A percentile compares a stretch with the other conserved stretches of the same genome.
Evolutionary conservation across 495 filamentous ascomycete genomes (phyloP).

Genomic region (Talaromyces trachyspermus): DNA sequence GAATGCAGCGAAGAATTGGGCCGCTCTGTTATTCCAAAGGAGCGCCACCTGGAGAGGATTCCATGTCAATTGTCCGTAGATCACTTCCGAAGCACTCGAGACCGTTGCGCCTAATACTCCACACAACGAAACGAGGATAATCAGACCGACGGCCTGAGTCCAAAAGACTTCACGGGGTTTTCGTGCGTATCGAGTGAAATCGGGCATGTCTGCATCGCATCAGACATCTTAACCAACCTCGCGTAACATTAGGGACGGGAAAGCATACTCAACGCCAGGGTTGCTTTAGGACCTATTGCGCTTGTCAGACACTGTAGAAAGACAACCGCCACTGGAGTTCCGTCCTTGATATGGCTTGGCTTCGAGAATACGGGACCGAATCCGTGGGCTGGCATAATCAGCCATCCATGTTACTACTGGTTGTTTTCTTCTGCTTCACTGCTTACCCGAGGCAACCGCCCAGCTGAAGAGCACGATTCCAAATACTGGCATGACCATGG

Average conservation of each 20-base stretch:
- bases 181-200: slow-evolving; percentile 54
- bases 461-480: slow-evolving; percentile 48
- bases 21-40: slow-evolving; percentile 45
- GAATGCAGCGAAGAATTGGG: slow-evolving; percentile 47
- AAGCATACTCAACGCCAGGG: not conserved
- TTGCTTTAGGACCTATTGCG: slow-evolving; percentile 15
- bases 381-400: slow-evolving; percentile 27
- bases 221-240: not conserved
- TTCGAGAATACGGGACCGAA: slow-evolving; percentile 26
- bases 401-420: not conserved
- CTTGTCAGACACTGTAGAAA: slow-evolving; percentile 21
- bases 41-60: slow-evolving; percentile 47
- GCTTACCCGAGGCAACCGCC: slow-evolving; percentile 26
- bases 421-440: not conserved
- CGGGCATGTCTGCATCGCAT: slow-evolving; percentile 44
- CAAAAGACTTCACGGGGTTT: slow-evolving; percentile 41
- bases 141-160: slow-evolving; percentile 50
- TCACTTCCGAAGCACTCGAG: slow-evolving; percentile 42
- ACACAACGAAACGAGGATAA: slow-evolving; percentile 51
- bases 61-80: slow-evolving; percentile 49
- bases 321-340: slow-evolving; percentile 16
- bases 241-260: not conserved
- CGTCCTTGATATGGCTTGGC: slow-evolving; percentile 15
- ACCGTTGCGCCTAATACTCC: slow-evolving; percentile 44
- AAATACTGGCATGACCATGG: slow-evolving; percentile 42